Conservation (phyloP, 148 eudicot genomes). For the Rhododendron simsii region DNA sequence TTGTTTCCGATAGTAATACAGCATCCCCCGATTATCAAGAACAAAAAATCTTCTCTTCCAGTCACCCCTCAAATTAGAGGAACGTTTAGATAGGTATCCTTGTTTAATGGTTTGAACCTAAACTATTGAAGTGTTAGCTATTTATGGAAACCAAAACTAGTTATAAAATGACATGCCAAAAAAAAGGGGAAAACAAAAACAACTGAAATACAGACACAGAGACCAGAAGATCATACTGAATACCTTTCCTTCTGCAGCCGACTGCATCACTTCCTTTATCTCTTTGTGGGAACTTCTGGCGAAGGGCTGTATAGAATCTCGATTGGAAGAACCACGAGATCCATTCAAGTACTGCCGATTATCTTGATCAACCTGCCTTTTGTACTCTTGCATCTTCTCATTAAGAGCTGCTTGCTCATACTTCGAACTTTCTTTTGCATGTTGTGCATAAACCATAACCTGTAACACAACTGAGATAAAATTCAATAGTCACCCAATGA, state of each 20-base stretch:
- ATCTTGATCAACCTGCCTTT: conserved; percentile 64
- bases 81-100: conserved; percentile 94
- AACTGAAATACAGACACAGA: not conserved
- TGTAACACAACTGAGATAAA: conserved; percentile 22
- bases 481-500: conserved; percentile 8
- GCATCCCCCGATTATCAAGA: conserved; percentile 93
- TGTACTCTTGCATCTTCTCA: conserved; percentile 82
- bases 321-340: conserved; percentile 28
- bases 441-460: conserved; percentile 67
- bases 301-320: conserved; percentile 41
- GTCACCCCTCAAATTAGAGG: conserved; percentile 89
- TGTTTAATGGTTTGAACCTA: conserved; percentile 94
- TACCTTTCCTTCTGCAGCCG: conserved; percentile 88
- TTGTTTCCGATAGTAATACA: conserved; percentile 93
- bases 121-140: conserved; percentile 43
- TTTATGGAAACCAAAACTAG: conserved; percentile 7
- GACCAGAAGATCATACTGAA: conserved; percentile 2
- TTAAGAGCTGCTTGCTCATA: conserved; percentile 70
- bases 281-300: conserved; percentile 57
- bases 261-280: conserved; percentile 83
- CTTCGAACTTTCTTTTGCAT: conserved; percentile 59
- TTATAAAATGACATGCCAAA: not conserved
- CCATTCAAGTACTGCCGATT: conserved; percentile 44
- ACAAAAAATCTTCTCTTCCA: conserved; percentile 97
- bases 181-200: not conserved